Evolutionary conservation across 768 basidiomycete species (phyloP).

Genomic region (Boletus tomentosulus): DNA sequence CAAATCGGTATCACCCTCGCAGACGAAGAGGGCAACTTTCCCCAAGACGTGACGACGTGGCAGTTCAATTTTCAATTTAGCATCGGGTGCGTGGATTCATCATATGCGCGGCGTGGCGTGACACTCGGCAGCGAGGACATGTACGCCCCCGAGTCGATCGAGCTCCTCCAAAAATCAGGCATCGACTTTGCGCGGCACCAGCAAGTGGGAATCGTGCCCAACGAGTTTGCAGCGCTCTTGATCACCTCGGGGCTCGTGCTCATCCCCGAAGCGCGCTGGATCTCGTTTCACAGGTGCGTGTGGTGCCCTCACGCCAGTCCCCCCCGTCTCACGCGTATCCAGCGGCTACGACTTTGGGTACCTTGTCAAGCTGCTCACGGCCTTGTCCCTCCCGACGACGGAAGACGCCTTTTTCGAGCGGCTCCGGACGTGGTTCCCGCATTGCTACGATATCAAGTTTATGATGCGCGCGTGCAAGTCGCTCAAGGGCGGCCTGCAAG

Average conservation of each 20-base stretch:
- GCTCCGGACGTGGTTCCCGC: slow-evolving; percentile 89
- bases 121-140: slow-evolving; percentile 76
- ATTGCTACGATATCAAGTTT: slow-evolving; percentile 96
- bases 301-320: too few relatives aligned
- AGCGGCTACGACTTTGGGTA: slow-evolving; percentile 99
- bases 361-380: slow-evolving; percentile 89
- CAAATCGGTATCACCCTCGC: slow-evolving; percentile 94
- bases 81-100: slow-evolving; percentile 53
- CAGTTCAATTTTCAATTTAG: slow-evolving; percentile 99
- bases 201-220: slow-evolving; percentile 86
- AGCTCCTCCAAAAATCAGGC: slow-evolving; percentile 89
- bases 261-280: slow-evolving; percentile 86
- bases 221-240: slow-evolving; percentile 94
- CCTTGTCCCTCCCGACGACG: slow-evolving; percentile 77
- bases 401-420: slow-evolving; percentile 90
- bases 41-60: slow-evolving; percentile 91
- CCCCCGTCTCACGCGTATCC: neutral
- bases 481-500: slow-evolving; percentile 85
- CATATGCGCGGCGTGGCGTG: too few relatives aligned
- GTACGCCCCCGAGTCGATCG: slow-evolving; percentile 97
- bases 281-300: slow-evolving; percentile 93
- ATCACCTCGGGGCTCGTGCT: slow-evolving; percentile 95
- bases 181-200: slow-evolving; percentile 94
- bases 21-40: slow-evolving; percentile 90
- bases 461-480: slow-evolving; percentile 85